Evolutionary conservation across 805 yeast genomes (phyloP).

Genomic region (Saccharomyces jurei): DNA sequence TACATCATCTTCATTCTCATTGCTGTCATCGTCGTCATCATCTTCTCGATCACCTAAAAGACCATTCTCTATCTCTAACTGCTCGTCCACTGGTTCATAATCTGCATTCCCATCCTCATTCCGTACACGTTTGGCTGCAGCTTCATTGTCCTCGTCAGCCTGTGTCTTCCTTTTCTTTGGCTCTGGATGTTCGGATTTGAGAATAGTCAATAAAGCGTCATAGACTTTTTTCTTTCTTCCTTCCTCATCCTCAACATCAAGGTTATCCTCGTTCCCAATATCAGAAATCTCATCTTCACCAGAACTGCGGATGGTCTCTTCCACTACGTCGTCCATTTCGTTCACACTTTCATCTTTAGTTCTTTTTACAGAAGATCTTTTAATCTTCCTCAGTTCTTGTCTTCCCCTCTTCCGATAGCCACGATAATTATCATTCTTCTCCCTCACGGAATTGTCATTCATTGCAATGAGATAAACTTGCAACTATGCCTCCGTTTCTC

Average conservation of each 20-base stretch:
- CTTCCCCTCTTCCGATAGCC: constrained; percentile 42
- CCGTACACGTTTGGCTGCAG: constrained; percentile 7
- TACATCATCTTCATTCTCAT: constrained; percentile 20
- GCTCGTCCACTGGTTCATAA: constrained; percentile 14
- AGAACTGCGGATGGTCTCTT: constrained; percentile 29
- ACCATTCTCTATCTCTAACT: constrained; percentile 13
- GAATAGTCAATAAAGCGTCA: constrained; percentile 56
- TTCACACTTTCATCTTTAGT: constrained; percentile 10
- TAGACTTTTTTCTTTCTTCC: constrained; percentile 43
- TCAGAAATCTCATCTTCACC: constrained; percentile 8
- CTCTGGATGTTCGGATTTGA: constrained; percentile 40
- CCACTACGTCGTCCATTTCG: constrained; percentile 5
- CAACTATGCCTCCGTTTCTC: not conserved
- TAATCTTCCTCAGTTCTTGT: constrained; percentile 49
- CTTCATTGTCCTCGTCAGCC: constrained; percentile 12
- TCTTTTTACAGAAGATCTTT: constrained; percentile 37
- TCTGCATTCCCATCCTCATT: constrained; percentile 20
- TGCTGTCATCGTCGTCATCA: constrained; percentile 13
- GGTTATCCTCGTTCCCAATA: constrained; percentile 5
- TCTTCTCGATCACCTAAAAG: constrained; percentile 25
- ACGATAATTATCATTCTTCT: constrained; percentile 3
- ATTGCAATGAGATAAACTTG: not conserved
- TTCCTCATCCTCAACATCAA: constrained; percentile 16
- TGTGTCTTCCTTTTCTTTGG: constrained; percentile 11
- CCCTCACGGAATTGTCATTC: not conserved